Evolutionary conservation across 2,329 filamentous ascomycete genomes (phyloP).

Genomic region (Cercospora beticola): DNA sequence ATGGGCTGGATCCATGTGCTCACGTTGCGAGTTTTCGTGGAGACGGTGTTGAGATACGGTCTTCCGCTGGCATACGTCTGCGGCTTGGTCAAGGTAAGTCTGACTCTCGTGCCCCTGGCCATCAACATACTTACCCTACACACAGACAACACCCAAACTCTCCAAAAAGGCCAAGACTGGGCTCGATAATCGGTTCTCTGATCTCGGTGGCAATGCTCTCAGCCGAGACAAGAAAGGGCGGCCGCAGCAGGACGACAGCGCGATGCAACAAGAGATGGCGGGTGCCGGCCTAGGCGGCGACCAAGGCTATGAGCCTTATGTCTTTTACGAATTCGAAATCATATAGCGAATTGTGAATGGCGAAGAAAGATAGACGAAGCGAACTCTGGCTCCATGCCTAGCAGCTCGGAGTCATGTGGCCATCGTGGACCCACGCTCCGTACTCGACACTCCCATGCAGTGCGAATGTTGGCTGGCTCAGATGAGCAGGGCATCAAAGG

Average conservation of each 20-base stretch:
- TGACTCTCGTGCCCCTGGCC: neutral
- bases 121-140: neutral
- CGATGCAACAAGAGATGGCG: slow-evolving; percentile 78
- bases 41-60: slow-evolving; percentile 95
- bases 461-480: neutral
- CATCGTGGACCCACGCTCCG: neutral
- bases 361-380: neutral
- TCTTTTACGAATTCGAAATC: slow-evolving; percentile 94
- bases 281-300: slow-evolving; percentile 69
- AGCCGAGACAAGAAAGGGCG: slow-evolving; percentile 90
- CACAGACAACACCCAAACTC: slow-evolving; percentile 76
- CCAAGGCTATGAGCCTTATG: slow-evolving; percentile 89
- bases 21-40: slow-evolving; percentile 89
- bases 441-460: neutral
- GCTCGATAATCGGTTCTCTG: slow-evolving; percentile 82
- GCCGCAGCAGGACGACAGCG: slow-evolving; percentile 83
- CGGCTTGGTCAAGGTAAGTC: slow-evolving; percentile 75
- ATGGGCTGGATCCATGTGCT: slow-evolving; percentile 96
- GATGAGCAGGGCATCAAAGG: neutral
- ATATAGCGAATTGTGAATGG: slow-evolving; percentile 39
- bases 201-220: slow-evolving; percentile 91
- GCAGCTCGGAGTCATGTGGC: neutral
- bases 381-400: neutral
- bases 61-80: slow-evolving; percentile 86
- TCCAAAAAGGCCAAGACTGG: slow-evolving; percentile 66